Percentiles rank a stretch among this genome's conserved stretches.
Evolutionary conservation across 441 rosid species (phyloP).

Genomic region (Sinapis alba): DNA sequence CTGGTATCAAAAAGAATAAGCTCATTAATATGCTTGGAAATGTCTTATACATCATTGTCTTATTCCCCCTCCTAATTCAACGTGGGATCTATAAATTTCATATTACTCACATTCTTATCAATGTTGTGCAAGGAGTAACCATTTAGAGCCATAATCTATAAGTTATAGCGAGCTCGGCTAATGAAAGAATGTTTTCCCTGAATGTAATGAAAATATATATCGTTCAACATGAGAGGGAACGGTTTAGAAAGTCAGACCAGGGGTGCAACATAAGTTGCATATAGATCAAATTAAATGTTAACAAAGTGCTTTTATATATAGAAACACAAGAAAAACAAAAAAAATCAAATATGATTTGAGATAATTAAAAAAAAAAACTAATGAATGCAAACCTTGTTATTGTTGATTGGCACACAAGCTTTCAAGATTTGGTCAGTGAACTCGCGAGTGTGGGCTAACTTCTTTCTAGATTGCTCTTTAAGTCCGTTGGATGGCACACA

Average conservation of each 20-base stretch:
- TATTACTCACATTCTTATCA: neutral
- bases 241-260: neutral
- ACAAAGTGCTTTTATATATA: neutral
- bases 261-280: neutral
- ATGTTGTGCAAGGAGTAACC: neutral
- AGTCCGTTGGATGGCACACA: conserved; percentile 65
- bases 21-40: neutral
- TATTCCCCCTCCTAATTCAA: neutral
- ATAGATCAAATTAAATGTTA: neutral
- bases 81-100: neutral
- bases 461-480: conserved; percentile 53
- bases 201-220: neutral
- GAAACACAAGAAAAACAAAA: neutral
- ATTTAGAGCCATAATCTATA: neutral
- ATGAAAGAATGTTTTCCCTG: neutral
- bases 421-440: conserved; percentile 65
- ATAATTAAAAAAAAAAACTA: neutral
- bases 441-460: conserved; percentile 55
- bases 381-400: neutral
- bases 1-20: neutral
- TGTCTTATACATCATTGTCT: neutral
- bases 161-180: neutral
- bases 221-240: neutral
- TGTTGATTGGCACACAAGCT: conserved; percentile 70
- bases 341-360: neutral